phyloP scores from a whole-genome alignment of 164 flowering plant genomes.

The grape (Vitis vinifera) region DNA sequence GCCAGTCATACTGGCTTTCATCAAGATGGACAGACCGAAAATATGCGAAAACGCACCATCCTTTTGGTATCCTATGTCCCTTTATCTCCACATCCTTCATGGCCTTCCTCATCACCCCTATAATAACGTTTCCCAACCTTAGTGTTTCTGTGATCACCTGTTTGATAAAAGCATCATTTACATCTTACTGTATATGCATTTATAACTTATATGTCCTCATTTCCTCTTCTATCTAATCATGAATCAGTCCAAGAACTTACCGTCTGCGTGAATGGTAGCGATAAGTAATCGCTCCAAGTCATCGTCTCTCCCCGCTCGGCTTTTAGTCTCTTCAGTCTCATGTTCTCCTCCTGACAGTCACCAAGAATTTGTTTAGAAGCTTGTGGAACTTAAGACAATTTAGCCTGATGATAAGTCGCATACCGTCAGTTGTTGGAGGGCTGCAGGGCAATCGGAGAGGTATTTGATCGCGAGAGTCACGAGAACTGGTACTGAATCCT shows the following conservation, averaged over 20 bases:
- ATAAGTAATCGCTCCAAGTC: conserved; percentile 68
- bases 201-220: too few relatives aligned
- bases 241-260: conserved; percentile 37
- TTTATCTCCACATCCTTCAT: conserved; percentile 81
- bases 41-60: conserved; percentile 81
- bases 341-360: conserved; percentile 72
- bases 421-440: conserved; percentile 74
- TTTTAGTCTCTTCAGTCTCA: conserved; percentile 59
- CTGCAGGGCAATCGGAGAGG: conserved; percentile 77
- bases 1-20: conserved; percentile 55
- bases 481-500: conserved; percentile 89
- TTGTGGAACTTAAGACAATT: too few relatives aligned
- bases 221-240: too few relatives aligned
- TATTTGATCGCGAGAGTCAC: conserved; percentile 90
- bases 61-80: conserved; percentile 79
- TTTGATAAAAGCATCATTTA: neutral
- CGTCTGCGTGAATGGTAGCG: conserved; percentile 75
- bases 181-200: too few relatives aligned
- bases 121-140: conserved; percentile 89
- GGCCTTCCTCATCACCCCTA: conserved; percentile 89
- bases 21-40: conserved; percentile 95
- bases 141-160: conserved; percentile 95
- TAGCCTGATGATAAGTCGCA: neutral
- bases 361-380: neutral
- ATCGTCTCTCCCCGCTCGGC: conserved; percentile 44